Conservation (phyloP, 176 grass and related monocot species). For the Cenchrus fungigraminus region DNA sequence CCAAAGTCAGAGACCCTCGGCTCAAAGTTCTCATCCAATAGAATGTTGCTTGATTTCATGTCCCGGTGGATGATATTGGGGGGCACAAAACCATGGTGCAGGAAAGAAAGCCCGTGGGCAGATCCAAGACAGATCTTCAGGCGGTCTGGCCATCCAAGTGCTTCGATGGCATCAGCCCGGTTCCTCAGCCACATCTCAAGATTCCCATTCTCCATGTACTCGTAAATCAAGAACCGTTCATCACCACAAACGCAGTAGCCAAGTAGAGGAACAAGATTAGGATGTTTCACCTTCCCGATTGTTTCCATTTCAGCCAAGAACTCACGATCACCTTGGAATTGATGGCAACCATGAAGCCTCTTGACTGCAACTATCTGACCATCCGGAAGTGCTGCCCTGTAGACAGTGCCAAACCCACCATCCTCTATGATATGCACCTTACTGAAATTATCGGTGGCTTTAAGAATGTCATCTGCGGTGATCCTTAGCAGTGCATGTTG, state of each 20-base stretch:
- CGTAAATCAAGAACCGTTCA: constrained; percentile 89
- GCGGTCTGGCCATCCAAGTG: constrained; percentile 78
- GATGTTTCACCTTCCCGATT: constrained; percentile 95
- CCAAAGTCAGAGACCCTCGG: constrained; percentile 96
- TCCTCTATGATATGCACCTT: constrained; percentile 89
- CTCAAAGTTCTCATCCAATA: constrained; percentile 77
- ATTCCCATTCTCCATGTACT: constrained; percentile 97
- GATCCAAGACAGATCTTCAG: constrained; percentile 88
- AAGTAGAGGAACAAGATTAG: constrained; percentile 85
- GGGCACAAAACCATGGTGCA: constrained; percentile 96
- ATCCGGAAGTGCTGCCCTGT: constrained; percentile 73
- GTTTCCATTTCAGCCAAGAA: constrained; percentile 98
- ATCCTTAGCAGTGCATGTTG: constrained; percentile 79
- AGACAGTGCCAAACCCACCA: constrained; percentile 94
- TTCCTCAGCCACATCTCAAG: constrained; percentile 89
- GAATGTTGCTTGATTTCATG: constrained; percentile 98
- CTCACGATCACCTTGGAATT: constrained; percentile 80
- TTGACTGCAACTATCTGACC: constrained; percentile 75
- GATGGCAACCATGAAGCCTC: constrained; percentile 84
- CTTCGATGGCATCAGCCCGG: constrained; percentile 69
- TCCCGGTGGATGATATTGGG: constrained; percentile 91
- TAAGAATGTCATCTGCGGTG: constrained; percentile 81
- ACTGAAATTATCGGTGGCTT: constrained; percentile 92
- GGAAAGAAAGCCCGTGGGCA: constrained; percentile 80
- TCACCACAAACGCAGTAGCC: constrained; percentile 95